Base-by-base conservation (phyloP, 1,284 basidiomycete genomes). In the Paramarasmius palmivorus region DNA sequence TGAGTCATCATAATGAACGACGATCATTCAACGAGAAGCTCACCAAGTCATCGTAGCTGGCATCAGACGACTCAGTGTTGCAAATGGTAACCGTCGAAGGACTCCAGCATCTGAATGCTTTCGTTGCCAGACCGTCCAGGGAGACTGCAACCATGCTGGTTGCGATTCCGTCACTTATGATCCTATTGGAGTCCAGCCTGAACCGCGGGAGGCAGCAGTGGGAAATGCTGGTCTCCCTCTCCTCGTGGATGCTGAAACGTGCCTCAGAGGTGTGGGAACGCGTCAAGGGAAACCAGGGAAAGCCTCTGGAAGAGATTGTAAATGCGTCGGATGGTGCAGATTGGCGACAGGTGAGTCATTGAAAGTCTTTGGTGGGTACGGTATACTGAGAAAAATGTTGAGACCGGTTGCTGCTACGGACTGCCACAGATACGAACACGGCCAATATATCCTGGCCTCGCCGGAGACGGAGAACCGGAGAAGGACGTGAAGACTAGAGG, bases 341-440 rank as follows among this genome's bases (percentile, higher is more conserved):
- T 2, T 20, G 26, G 44, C 19, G 20, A 4, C 15, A 47, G 8
- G 26, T 20, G 3, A n/a, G n/a, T n/a, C 2, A 26, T n/a, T 14
- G 14, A 10, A 2, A 15, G 32, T 29, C 4, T 10, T 10, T 15
- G 2, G 20, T 37, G 4, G 26, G 6, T 2, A n/a, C n/a, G n/a
- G 15, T n/a, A 23, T 20, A 42, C 22, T 3, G 40, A 7, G n/a
- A n/a, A n/a, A n/a, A n/a, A n/a, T n/a, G 14, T 17, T 17, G 15
- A 49, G 46, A 49, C 46, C 3, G 46, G 46, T 3, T 49, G 46
- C 9, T 49, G 46, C 20, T 49, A 49, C 26, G 34, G 46, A 8
- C 9, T 49, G 1, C 46, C 46, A 2, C 46, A 49, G 20, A 49
- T 49, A 2, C 46, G 46, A 69, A 73, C n/a, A n/a, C n/a, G n/a